Evolutionary conservation across 495 filamentous ascomycete species (phyloP).

Genomic region (Aspergillus heteromorphus): DNA sequence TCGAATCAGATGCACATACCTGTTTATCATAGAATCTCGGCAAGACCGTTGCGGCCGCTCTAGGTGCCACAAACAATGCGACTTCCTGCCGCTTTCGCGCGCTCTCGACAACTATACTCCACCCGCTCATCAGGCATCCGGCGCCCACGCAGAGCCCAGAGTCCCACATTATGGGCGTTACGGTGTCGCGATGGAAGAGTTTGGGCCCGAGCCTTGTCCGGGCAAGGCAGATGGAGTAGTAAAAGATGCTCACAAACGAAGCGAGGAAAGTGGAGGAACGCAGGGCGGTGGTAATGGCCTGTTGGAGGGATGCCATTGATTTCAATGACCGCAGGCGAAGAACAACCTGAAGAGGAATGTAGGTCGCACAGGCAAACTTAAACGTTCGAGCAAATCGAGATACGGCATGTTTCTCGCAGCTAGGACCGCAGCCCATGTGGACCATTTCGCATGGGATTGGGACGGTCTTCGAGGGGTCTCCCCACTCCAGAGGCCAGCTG

Average conservation of each 20-base stretch:
- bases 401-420: conserved; percentile 73
- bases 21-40: conserved; percentile 67
- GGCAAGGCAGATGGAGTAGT: conserved; percentile 81
- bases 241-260: conserved; percentile 76
- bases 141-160: conserved; percentile 67
- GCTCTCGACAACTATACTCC: conserved; percentile 76
- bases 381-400: conserved; percentile 67
- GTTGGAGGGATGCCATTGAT: conserved; percentile 26
- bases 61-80: conserved; percentile 78
- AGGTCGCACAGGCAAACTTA: conserved; percentile 69
- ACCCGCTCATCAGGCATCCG: conserved; percentile 77
- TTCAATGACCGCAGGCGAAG: conserved; percentile 56
- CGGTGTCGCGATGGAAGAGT: conserved; percentile 48
- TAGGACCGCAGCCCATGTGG: conserved; percentile 73
- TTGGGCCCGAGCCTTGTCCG: conserved; percentile 74
- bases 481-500: conserved; percentile 62
- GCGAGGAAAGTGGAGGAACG: conserved; percentile 81
- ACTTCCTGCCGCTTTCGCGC: conserved; percentile 67
- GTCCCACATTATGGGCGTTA: conserved; percentile 57
- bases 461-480: conserved; percentile 65
- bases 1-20: conserved; percentile 31
- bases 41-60: conserved; percentile 71
- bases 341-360: conserved; percentile 71
- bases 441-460: conserved; percentile 87
- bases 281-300: conserved; percentile 54